These are phyloP conservation scores for Prunus campanulata DNA, from an alignment of 306 rosid genomes.

Conservation along the genomic window DNA sequence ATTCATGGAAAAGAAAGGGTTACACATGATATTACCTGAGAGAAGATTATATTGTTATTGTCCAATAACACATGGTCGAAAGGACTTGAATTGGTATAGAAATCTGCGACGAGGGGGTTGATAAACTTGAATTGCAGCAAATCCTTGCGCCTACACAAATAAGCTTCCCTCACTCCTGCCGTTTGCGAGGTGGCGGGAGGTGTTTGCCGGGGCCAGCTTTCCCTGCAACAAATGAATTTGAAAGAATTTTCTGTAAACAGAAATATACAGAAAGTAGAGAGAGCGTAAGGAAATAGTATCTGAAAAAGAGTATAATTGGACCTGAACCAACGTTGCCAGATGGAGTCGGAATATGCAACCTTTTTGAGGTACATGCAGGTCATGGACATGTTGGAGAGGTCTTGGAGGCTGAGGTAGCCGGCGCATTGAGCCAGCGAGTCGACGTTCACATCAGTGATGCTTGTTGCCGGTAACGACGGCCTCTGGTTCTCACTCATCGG, in stretches of 20 bases:
- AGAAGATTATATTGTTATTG: conserved; percentile 25
- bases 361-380: conserved; percentile 58
- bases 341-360: conserved; percentile 65
- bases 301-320: conserved; percentile 2
- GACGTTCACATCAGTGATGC: conserved; percentile 45
- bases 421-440: conserved; percentile 66
- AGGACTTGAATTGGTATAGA: conserved; percentile 15
- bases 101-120: conserved; percentile 41
- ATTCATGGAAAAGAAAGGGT: neutral
- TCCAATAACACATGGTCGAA: conserved; percentile 41
- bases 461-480: conserved; percentile 14
- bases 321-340: conserved; percentile 70
- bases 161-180: conserved; percentile 49
- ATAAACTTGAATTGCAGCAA: conserved; percentile 56
- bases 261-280: neutral
- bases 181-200: conserved; percentile 21
- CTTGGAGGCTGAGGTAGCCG: conserved; percentile 43
- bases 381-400: conserved; percentile 64
- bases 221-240: conserved; percentile 27
- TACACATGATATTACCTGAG: conserved; percentile 38
- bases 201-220: conserved; percentile 45
- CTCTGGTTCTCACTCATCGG: conserved; percentile 12
- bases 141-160: conserved; percentile 43
- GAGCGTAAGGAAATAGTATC: neutral
- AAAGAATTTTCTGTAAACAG: neutral